phyloP scores from a whole-genome alignment of 805 yeast genomes.

The Ogataea nakhonphanomensis region DNA sequence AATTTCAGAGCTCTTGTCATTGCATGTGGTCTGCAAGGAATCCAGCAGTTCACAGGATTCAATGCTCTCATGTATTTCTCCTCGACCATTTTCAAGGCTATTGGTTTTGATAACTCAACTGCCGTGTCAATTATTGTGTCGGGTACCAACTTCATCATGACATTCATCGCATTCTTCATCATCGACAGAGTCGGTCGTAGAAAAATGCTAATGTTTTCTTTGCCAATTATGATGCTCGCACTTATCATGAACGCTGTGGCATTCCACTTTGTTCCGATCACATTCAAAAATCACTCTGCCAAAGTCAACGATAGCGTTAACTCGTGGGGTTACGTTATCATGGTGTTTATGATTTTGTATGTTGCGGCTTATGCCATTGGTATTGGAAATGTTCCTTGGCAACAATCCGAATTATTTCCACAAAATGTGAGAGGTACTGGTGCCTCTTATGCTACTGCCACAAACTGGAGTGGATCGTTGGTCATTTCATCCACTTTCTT shows the following conservation, averaged over 20 bases:
- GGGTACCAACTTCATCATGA: constrained; percentile 89
- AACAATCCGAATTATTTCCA: constrained; percentile 92
- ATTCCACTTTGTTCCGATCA: constrained; percentile 77
- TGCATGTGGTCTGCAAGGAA: constrained; percentile 92
- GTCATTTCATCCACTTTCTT: constrained; percentile 88
- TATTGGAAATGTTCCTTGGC: constrained; percentile 98
- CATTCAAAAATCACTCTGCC: constrained; percentile 48
- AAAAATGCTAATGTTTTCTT: constrained; percentile 67
- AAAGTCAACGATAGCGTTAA: constrained; percentile 46
- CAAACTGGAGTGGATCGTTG: constrained; percentile 94
- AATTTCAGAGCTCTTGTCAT: constrained; percentile 86
- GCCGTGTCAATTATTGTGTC: constrained; percentile 93
- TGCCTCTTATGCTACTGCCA: constrained; percentile 83
- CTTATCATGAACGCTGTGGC: constrained; percentile 83
- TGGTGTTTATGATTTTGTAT: constrained; percentile 78
- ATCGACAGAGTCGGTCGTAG: constrained; percentile 91
- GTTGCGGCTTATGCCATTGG: constrained; percentile 93
- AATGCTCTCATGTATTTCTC: constrained; percentile 95
- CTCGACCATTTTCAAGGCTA: constrained; percentile 85
- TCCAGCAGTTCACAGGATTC: constrained; percentile 96
- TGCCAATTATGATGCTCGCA: constrained; percentile 81
- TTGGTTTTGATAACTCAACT: constrained; percentile 86
- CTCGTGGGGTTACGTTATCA: constrained; percentile 86
- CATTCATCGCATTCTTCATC: constrained; percentile 78
- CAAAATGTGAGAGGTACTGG: constrained; percentile 93